phyloP scores from a whole-genome alignment of 2,329 filamentous ascomycete species.

The Mycosphaerella arachidis region DNA sequence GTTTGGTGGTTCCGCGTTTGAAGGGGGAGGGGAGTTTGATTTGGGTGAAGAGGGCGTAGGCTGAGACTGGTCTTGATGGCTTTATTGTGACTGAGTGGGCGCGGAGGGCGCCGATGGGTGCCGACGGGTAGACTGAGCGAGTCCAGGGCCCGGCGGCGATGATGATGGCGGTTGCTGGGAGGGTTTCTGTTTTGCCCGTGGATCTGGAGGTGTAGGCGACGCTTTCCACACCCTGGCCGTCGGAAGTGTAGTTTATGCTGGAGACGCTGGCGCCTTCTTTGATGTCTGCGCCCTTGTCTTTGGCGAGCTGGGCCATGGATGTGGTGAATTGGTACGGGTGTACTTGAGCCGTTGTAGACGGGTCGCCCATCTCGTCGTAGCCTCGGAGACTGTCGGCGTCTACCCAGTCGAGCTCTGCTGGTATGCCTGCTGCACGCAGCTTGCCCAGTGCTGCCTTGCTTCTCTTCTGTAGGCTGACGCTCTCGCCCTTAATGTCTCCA shows the following conservation, averaged over 20 bases:
- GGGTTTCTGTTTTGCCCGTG: constrained; percentile 41
- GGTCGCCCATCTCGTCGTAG: constrained; percentile 81
- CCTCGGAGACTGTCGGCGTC: constrained; percentile 59
- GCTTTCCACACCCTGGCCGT: constrained; percentile 50
- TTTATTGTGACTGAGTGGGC: constrained; percentile 61
- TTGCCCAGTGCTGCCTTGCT: constrained; percentile 48
- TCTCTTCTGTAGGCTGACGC: constrained; percentile 53
- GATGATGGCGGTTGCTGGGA: constrained; percentile 55
- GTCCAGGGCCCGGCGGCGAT: constrained; percentile 63
- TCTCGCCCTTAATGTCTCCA: constrained; percentile 23
- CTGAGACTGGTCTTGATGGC: constrained; percentile 57
- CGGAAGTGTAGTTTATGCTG: constrained; percentile 53
- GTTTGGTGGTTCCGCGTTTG: constrained; percentile 34
- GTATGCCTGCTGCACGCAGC: constrained; percentile 58
- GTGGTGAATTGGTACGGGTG: constrained; percentile 90
- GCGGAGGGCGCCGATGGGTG: constrained; percentile 57
- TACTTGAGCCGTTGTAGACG: constrained; percentile 81
- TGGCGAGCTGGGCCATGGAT: constrained; percentile 70
- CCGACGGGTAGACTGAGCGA: constrained; percentile 46
- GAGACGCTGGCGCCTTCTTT: constrained; percentile 62
- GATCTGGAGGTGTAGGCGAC: constrained; percentile 59
- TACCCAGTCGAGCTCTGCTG: constrained; percentile 80
- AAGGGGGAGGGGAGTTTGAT: constrained; percentile 69
- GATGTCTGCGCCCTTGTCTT: constrained; percentile 56
- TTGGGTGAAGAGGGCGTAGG: constrained; percentile 80